Percentiles rank a stretch among this genome's conserved stretches.
phyloP scores from a whole-genome alignment of 768 basidiomycete genomes.

The Hirschioporus abietinus region DNA sequence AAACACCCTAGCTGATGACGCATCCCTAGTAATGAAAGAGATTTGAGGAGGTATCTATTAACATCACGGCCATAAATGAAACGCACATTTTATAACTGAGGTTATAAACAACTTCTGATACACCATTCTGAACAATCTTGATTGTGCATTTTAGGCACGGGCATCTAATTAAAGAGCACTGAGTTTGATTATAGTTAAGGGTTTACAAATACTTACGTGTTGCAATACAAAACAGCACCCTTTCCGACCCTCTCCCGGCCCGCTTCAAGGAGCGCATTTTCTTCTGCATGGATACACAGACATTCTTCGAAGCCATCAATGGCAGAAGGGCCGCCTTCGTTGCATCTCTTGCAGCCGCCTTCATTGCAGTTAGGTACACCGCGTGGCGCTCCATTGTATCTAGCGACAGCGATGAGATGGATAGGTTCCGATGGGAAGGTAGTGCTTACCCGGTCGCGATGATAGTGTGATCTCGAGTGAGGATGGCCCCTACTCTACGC shows the following conservation, averaged over 20 bases:
- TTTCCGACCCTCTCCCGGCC: slow-evolving; percentile 85
- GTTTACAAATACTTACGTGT: slow-evolving; percentile 62
- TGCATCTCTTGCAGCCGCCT: slow-evolving; percentile 85
- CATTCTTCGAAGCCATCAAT: slow-evolving; percentile 64
- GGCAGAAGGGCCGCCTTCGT: slow-evolving; percentile 45
- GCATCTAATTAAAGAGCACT: slow-evolving; percentile 52
- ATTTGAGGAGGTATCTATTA: neutral
- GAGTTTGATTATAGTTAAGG: slow-evolving; percentile 8
- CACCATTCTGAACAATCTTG: slow-evolving; percentile 95
- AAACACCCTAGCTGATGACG: slow-evolving; percentile 73
- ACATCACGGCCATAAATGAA: neutral
- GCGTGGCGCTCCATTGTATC: slow-evolving; percentile 95
- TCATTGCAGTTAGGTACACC: slow-evolving; percentile 86
- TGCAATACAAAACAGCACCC: slow-evolving; percentile 90
- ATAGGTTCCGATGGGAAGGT: neutral
- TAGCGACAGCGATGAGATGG: slow-evolving; percentile 24
- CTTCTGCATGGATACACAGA: slow-evolving; percentile 94
- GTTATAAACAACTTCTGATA: slow-evolving; percentile 91
- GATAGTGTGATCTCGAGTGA: slow-evolving; percentile 80
- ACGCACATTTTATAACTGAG: slow-evolving; percentile 91
- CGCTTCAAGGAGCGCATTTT: slow-evolving; percentile 93
- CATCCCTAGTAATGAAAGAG: slow-evolving; percentile 49
- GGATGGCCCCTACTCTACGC: slow-evolving; percentile 87
- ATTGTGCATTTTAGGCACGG: slow-evolving; percentile 95
- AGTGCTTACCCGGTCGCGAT: slow-evolving; percentile 68